These are phyloP conservation scores for Stephanodiscus minutulus DNA, from an alignment of 108 stramenopile species.

Conservation along the genomic window DNA sequence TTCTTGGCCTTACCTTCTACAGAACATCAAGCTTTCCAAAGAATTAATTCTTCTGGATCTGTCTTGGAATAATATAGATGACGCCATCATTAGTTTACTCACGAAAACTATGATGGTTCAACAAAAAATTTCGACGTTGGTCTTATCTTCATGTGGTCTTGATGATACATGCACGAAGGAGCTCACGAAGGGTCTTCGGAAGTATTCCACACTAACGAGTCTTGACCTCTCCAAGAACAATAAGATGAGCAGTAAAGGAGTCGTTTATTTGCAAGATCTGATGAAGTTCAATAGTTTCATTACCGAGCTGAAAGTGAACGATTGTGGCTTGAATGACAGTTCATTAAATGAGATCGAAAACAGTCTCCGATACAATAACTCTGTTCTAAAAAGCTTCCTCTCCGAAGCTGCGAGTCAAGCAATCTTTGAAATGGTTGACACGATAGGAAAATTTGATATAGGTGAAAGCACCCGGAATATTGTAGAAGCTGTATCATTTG, in stretches of 20 bases:
- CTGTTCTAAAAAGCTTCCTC: constrained; percentile 17
- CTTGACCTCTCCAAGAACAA: constrained; percentile 14
- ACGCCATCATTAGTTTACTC: neutral
- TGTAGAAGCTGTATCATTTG: constrained; percentile 12
- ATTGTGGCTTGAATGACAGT: constrained; percentile 6
- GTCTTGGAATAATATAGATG: constrained; percentile 14
- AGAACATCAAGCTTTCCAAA: constrained; percentile 7
- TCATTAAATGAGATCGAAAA: constrained; percentile 15
- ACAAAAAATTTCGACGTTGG: constrained; percentile 3
- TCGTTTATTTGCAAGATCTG: constrained; percentile 6
- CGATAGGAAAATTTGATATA: constrained; percentile 2
- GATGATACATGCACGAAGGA: constrained; percentile 26
- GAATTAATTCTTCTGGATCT: constrained; percentile 17
- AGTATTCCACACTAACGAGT: constrained; percentile 8
- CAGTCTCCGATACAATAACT: constrained; percentile 21
- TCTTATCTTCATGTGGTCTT: constrained; percentile 17
- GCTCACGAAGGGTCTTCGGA: constrained; percentile 13
- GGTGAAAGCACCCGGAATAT: constrained; percentile 6
- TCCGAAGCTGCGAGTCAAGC: constrained; percentile 9
- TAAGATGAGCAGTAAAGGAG: constrained; percentile 11
- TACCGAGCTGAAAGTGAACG: constrained; percentile 13
- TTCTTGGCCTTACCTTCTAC: constrained; percentile 10
- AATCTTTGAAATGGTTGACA: constrained; percentile 4
- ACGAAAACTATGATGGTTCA: neutral
- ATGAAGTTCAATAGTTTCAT: constrained; percentile 14